Conservation (phyloP, 2,329 filamentous ascomycete species). For the Trichoderma oligosporum region DNA sequence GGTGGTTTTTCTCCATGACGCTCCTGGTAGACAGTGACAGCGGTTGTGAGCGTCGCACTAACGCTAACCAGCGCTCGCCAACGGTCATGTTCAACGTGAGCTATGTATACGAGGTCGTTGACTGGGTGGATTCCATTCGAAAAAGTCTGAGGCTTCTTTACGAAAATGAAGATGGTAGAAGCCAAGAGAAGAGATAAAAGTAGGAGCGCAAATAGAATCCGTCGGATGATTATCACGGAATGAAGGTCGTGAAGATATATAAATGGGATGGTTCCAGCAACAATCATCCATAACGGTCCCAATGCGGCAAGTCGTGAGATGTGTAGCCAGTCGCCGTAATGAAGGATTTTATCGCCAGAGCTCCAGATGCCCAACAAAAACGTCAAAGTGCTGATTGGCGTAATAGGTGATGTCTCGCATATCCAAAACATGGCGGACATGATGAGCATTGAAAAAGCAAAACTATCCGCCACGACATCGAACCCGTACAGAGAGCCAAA, state of each 20-base stretch:
- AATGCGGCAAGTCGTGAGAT: slow-evolving; percentile 36
- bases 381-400: slow-evolving; percentile 41
- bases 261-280: slow-evolving; percentile 42
- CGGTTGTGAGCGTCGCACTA: slow-evolving; percentile 46
- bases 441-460: slow-evolving; percentile 43
- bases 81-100: slow-evolving; percentile 44
- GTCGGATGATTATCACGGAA: slow-evolving; percentile 41
- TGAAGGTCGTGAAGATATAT: slow-evolving; percentile 43
- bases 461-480: slow-evolving; percentile 47
- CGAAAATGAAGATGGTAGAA: slow-evolving; percentile 36
- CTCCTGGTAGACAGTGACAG: slow-evolving; percentile 48
- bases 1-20: slow-evolving; percentile 62
- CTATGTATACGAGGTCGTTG: slow-evolving; percentile 47
- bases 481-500: slow-evolving; percentile 47
- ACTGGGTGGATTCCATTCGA: slow-evolving; percentile 42
- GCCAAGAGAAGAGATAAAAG: slow-evolving; percentile 38
- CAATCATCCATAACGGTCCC: slow-evolving; percentile 38
- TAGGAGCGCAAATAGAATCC: slow-evolving; percentile 39
- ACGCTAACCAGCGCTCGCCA: slow-evolving; percentile 47
- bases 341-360: slow-evolving; percentile 35
- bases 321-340: slow-evolving; percentile 46
- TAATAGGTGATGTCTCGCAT: slow-evolving; percentile 44
- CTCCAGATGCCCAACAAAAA: slow-evolving; percentile 41
- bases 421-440: slow-evolving; percentile 45
- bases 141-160: slow-evolving; percentile 31